A percentile compares a stretch with the other conserved stretches of the same genome.
phyloP scores from a whole-genome alignment of 1,284 basidiomycete genomes.

The Trichosporon sp. region DNA sequence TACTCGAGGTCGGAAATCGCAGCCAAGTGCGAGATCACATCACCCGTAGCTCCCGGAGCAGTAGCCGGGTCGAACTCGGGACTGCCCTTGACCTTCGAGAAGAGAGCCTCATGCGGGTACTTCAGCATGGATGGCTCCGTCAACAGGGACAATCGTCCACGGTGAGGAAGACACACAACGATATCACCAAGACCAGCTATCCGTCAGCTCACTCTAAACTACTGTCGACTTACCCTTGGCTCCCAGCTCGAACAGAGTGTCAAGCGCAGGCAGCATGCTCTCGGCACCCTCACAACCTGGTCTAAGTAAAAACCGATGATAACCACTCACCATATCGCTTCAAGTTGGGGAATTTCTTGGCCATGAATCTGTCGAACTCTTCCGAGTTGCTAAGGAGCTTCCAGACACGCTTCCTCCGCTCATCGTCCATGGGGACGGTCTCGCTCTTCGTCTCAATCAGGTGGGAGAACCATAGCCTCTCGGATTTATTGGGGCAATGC shows the following conservation, averaged over 20 bases:
- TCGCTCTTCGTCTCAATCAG: conserved; percentile 68
- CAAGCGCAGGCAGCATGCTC: conserved; percentile 82
- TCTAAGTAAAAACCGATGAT: not conserved
- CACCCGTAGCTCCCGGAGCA: conserved; percentile 71
- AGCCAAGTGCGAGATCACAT: conserved; percentile 83
- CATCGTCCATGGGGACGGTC: conserved; percentile 45
- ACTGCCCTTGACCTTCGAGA: conserved; percentile 81
- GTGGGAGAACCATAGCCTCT: conserved; percentile 72
- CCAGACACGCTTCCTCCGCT: conserved; percentile 65
- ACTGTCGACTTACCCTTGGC: conserved; percentile 61
- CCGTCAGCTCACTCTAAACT: not conserved
- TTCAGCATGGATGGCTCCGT: conserved; percentile 67
- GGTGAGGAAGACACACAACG: conserved; percentile 66
- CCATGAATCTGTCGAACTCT: conserved; percentile 65
- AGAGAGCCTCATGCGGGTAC: conserved; percentile 68
- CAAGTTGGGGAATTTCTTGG: conserved; percentile 52
- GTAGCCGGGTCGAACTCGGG: conserved; percentile 66
- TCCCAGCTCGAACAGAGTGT: conserved; percentile 70
- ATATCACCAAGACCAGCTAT: conserved; percentile 70
- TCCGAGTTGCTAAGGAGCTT: conserved; percentile 72
- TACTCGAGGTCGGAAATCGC: conserved; percentile 49
- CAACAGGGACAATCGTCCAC: conserved; percentile 84
- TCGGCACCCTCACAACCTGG: conserved; percentile 72
- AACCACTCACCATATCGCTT: conserved; percentile 46
- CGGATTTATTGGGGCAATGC: conserved; percentile 48